Evolutionary conservation across 768 basidiomycete species (phyloP).

Genomic region (Tulasnella calospora): DNA sequence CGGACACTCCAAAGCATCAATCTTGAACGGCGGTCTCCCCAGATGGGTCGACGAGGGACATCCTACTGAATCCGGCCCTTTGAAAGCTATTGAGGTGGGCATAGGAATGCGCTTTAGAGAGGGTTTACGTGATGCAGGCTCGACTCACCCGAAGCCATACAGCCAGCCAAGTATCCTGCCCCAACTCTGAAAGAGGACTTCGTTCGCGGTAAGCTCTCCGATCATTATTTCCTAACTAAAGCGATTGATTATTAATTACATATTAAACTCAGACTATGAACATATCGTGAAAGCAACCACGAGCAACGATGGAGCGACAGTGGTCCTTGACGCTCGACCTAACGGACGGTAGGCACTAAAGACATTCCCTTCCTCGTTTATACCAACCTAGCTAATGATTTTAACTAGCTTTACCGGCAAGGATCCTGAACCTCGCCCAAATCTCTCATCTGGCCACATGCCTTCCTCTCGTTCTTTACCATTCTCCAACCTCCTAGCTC

Average conservation of each 20-base stretch:
- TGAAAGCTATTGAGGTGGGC: conserved; percentile 4
- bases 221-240: conserved; percentile 1
- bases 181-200: conserved; percentile 50
- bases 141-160: neutral
- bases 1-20: conserved; percentile 77
- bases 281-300: conserved; percentile 60
- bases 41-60: conserved; percentile 68
- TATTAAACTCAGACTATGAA: conserved; percentile 57
- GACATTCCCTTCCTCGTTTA: too few relatives aligned
- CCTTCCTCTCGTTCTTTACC: conserved; percentile 81
- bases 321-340: conserved; percentile 86
- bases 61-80: conserved; percentile 43
- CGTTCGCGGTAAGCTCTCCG: conserved; percentile 48
- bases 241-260: neutral
- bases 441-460: conserved; percentile 87
- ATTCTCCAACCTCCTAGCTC: conserved; percentile 65
- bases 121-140: neutral
- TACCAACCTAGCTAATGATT: neutral
- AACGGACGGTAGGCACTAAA: conserved; percentile 57
- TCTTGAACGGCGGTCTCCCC: conserved; percentile 91
- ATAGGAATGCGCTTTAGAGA: neutral
- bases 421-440: conserved; percentile 84
- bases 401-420: conserved; percentile 78
- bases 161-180: conserved; percentile 43
- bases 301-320: conserved; percentile 41